phyloP scores from a whole-genome alignment of 352 stramenopile genomes.

The Phytophthora megakarya region DNA sequence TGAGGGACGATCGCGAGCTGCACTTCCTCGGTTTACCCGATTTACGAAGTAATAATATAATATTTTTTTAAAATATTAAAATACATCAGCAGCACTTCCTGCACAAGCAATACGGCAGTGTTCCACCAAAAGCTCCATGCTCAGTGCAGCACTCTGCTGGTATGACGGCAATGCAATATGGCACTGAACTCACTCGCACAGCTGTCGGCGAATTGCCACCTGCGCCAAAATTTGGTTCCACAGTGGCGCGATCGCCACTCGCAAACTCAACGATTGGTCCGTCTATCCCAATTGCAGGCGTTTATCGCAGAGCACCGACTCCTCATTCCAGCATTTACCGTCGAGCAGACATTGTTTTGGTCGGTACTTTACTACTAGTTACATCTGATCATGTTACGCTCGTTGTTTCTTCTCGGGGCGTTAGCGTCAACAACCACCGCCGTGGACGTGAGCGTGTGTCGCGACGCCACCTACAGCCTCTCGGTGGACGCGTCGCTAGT shows the following conservation, averaged over 20 bases:
- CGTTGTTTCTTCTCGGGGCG: slow-evolving; percentile 17
- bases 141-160: too few relatives aligned
- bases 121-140: too few relatives aligned
- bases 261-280: background rate
- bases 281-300: slow-evolving; percentile 22
- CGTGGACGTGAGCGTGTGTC: slow-evolving; percentile 49
- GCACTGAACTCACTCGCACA: slow-evolving; percentile 7
- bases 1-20: slow-evolving; percentile 24
- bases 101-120: too few relatives aligned
- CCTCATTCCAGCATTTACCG: slow-evolving; percentile 29
- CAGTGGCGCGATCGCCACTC: slow-evolving; percentile 8
- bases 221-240: slow-evolving; percentile 19
- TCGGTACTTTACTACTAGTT: slow-evolving; percentile 9
- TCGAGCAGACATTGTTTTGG: slow-evolving; percentile 1
- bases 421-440: slow-evolving; percentile 10
- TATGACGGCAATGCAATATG: background rate
- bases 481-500: slow-evolving; percentile 27
- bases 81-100: too few relatives aligned
- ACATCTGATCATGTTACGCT: slow-evolving; percentile 23
- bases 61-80: too few relatives aligned
- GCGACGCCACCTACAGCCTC: slow-evolving; percentile 49
- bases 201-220: slow-evolving; percentile 13
- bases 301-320: slow-evolving; percentile 8
- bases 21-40: too few relatives aligned
- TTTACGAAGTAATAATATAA: too few relatives aligned